Base-by-base conservation (phyloP, 2,329 filamentous ascomycete genomes). In the Dichotomopilus funicola region DNA sequence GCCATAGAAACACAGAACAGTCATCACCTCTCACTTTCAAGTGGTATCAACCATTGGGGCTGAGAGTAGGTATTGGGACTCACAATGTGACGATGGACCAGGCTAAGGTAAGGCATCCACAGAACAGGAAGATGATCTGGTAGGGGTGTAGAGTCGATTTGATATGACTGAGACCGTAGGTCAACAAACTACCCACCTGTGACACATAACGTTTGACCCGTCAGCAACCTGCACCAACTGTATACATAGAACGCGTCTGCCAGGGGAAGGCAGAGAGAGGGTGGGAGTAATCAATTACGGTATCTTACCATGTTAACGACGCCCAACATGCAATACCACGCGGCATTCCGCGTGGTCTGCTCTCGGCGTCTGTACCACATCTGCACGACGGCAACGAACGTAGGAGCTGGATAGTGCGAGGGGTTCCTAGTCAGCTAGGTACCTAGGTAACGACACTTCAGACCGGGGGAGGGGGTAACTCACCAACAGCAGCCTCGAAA, bases 291-390 rank as follows among this genome's bases (percentile, higher is more conserved):
- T n/a, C n/a, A n/a, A n/a, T n/a, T n/a, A n/a, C n/a, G n/a, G 19
- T 27, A 27, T 27, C 19, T 27, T 27, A 27, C 71, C 64, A 81
- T 77, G 51, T 75, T 75, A 0, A 78, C 78, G 8, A 80, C 71
- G 2, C 80, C 79, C 60, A 81, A 81, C 75, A 79, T 79, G 1
- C 75, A 73, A 61, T 76, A 79, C 78, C 78, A 81, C 53, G 75
- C 74, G 5, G 72, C 73, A 3, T 75, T 72, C 8, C 78, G 67
- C 19, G 79, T 64, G 0, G 78, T 78, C 62, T 79, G 76, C 61
- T 80, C 78, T 8, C 73, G 68, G 42, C 76, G 71, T 5, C 76
- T 72, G 68, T 77, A 81, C 78, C 78, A 81, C 71, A 78, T 78
- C 56, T 79, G 76, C 0, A 77, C 81, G 2, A 81, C 71, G 3